A percentile compares a stretch with the other conserved stretches of the same genome.
Evolutionary conservation across 371 early-diverging fungal species (phyloP).

Genomic region (Mucor indicus): DNA sequence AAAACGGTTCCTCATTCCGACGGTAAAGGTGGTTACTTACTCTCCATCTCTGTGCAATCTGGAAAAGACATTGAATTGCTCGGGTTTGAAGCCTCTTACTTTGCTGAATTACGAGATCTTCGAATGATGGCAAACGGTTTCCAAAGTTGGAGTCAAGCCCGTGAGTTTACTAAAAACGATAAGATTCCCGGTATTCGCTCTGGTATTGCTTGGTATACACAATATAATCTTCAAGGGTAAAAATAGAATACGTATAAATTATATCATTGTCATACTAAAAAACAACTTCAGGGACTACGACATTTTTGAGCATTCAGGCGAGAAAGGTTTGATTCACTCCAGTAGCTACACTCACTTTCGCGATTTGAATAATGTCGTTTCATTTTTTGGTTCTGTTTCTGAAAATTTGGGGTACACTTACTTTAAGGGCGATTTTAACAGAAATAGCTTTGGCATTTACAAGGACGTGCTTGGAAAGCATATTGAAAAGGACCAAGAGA

Average conservation of each 20-base stretch:
- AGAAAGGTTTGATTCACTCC: slow-evolving; percentile 53
- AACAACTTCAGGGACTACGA: slow-evolving; percentile 46
- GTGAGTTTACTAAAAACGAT: slow-evolving; percentile 28
- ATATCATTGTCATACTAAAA: too few relatives aligned
- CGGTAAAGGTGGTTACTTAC: slow-evolving; percentile 16
- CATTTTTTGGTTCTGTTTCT: slow-evolving; percentile 53
- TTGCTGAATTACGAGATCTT: slow-evolving; percentile 28
- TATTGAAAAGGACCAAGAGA: slow-evolving; percentile 14
- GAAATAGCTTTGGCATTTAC: slow-evolving; percentile 37
- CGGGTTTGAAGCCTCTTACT: slow-evolving; percentile 31
- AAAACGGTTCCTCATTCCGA: slow-evolving; percentile 12
- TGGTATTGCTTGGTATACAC: slow-evolving; percentile 37
- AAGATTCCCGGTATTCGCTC: slow-evolving; percentile 37
- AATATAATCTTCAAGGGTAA: slow-evolving; percentile 50
- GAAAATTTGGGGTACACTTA: slow-evolving; percentile 56
- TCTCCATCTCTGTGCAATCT: slow-evolving; percentile 21
- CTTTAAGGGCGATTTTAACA: slow-evolving; percentile 46
- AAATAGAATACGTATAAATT: too few relatives aligned
- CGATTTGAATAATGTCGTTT: slow-evolving; percentile 33
- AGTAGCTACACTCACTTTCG: slow-evolving; percentile 55
- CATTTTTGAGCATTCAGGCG: slow-evolving; percentile 49
- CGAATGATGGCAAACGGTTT: slow-evolving; percentile 56
- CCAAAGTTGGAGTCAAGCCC: slow-evolving; percentile 56
- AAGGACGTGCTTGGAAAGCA: slow-evolving; percentile 47
- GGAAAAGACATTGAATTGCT: slow-evolving; percentile 22